Conservation (phyloP, 768 basidiomycete genomes). For the Royoungia palumana region DNA sequence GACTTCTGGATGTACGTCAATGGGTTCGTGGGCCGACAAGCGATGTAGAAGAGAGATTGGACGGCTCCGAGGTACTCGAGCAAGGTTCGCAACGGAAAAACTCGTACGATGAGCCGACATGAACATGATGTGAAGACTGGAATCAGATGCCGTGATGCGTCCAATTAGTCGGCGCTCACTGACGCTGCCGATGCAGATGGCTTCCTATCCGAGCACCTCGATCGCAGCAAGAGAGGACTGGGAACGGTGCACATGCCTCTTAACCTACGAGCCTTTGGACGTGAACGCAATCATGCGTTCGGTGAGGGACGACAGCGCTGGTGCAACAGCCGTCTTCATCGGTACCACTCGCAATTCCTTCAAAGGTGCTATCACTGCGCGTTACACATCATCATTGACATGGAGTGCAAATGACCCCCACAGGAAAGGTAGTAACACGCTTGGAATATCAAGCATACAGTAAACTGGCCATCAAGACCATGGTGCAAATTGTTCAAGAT, state of each 20-base stretch:
- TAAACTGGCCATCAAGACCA: conserved; percentile 74
- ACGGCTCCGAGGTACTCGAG: conserved; percentile 4
- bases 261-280: conserved; percentile 62
- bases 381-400: conserved; percentile 8
- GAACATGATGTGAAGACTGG: conserved; percentile 22
- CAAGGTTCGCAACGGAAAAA: neutral
- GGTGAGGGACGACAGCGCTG: conserved; percentile 61
- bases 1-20: conserved; percentile 83
- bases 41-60: neutral
- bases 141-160: neutral
- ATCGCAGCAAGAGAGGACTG: conserved; percentile 23
- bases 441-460: conserved; percentile 85
- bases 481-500: conserved; percentile 54
- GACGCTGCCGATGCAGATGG: conserved; percentile 13
- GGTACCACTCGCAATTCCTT: conserved; percentile 87
- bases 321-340: conserved; percentile 74
- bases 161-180: too few species aligned
- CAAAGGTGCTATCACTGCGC: conserved; percentile 49
- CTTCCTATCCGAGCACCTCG: conserved; percentile 26
- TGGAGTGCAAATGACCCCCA: conserved; percentile 2
- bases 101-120: conserved; percentile 3
- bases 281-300: conserved; percentile 54
- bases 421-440: conserved; percentile 68
- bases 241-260: conserved; percentile 36
- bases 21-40: conserved; percentile 18